phyloP scores from a whole-genome alignment of 805 yeast genomes.

The Wickerhamiella siamensis region DNA sequence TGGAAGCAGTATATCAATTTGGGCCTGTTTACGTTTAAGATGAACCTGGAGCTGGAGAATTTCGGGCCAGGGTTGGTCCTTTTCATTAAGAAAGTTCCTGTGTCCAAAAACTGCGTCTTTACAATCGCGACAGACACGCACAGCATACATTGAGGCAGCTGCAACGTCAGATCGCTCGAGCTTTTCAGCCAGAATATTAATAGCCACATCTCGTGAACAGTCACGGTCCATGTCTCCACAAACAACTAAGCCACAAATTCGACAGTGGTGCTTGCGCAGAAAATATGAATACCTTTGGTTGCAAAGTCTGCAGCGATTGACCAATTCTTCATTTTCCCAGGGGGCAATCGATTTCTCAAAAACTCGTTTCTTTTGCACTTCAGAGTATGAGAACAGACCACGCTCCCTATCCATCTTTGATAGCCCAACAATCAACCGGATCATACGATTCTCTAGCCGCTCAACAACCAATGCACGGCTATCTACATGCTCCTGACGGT shows the following conservation, averaged over 20 bases:
- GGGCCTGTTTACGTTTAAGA: slow-evolving; percentile 27
- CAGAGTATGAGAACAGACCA: slow-evolving; percentile 21
- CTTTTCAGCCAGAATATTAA: slow-evolving; percentile 24
- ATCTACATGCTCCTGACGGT: slow-evolving; percentile 34
- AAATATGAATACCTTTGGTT: slow-evolving; percentile 39
- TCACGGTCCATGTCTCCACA: slow-evolving; percentile 50
- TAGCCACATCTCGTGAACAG: slow-evolving; percentile 65
- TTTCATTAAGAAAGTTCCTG: slow-evolving; percentile 35
- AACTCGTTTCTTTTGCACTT: slow-evolving; percentile 21
- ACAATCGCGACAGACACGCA: slow-evolving; percentile 61
- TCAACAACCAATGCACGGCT: slow-evolving; percentile 38
- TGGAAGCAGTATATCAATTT: slow-evolving; percentile 31
- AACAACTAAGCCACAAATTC: slow-evolving; percentile 71
- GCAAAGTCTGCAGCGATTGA: slow-evolving; percentile 51
- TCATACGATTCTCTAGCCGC: slow-evolving; percentile 46
- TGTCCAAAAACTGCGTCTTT: slow-evolving; percentile 45
- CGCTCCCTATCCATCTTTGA: slow-evolving; percentile 13
- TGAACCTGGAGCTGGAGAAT: slow-evolving; percentile 30
- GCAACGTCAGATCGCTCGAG: slow-evolving; percentile 11
- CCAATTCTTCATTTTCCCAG: slow-evolving; percentile 49
- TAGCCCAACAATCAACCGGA: slow-evolving; percentile 18
- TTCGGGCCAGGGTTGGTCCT: slow-evolving; percentile 24
- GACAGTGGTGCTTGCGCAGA: slow-evolving; percentile 74
- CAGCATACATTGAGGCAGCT: slow-evolving; percentile 8
- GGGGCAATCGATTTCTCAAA: slow-evolving; percentile 37